Base-by-base conservation (phyloP, 2,329 filamentous ascomycete species). In the Trichophyton benhamiae region DNA sequence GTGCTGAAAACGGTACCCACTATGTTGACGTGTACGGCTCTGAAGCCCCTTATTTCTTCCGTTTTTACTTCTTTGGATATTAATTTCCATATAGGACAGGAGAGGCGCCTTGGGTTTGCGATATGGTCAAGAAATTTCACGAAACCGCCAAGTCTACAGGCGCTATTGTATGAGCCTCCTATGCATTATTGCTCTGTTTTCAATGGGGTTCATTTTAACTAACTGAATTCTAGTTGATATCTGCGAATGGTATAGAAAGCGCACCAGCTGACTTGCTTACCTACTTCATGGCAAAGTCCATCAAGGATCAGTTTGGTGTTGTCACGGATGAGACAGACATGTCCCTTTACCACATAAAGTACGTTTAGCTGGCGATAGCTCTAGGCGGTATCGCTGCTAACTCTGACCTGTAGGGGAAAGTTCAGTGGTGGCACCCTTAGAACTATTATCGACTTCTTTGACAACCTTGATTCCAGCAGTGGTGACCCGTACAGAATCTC, bases 1-100 rank as follows among this genome's bases (percentile, higher is more conserved):
- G 84, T 68, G 84, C 82, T 2, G 76, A 79, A 59, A 81, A 79
- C 65, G 84, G 85, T 4, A 87, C 85, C 3, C 84, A 87, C 70
- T 87, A 87, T 67, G 72, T 87, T 60, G 85, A 87, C 69, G 81
- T 80, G 75, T 79, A 67, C 52, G 42, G 9, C 33, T 36, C 33
- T 49, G 46, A 9, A 58, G 9, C 30, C 7, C 8, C 27, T 30
- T 41, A 27, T 11, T 59, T 17, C 42, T 30, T 25, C 30, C 2
- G 36, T 11, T 52, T 57, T n/a, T 38, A 36, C 36, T 58, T 1
- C 2, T 20, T 49, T 27, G 5, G 42, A 52, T 33, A 58, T 53
- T 63, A 41, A 60, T 59, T 33, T 57, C 57, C 57, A 17, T 22
- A 53, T 53, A 78, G 78, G 57, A 86, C 84, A 3, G 85, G 84